phyloP scores from a whole-genome alignment of 305 asterid genomes.

The Fraxinus baroniana region DNA sequence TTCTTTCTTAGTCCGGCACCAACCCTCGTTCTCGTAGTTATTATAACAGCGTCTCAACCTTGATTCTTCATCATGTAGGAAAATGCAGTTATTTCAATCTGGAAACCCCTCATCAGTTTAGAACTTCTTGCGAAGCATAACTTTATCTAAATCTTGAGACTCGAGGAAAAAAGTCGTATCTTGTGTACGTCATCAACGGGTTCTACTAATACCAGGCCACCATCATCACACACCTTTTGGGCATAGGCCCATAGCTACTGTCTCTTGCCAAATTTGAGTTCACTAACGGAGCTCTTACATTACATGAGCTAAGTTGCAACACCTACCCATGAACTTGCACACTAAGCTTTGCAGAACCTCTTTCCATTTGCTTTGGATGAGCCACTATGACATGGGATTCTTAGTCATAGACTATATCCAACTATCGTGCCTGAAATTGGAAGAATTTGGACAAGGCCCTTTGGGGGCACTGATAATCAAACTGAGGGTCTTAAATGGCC shows the following conservation, averaged over 20 bases:
- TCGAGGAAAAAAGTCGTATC: constrained; percentile 15
- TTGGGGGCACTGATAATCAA: neutral
- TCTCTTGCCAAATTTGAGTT: constrained; percentile 36
- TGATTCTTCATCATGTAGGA: constrained; percentile 28
- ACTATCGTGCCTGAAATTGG: neutral
- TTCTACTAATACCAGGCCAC: constrained; percentile 3
- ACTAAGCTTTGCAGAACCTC: constrained; percentile 28
- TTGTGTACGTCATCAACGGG: neutral
- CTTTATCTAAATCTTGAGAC: constrained; percentile 27
- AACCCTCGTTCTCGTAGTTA: neutral
- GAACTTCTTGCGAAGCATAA: constrained; percentile 28
- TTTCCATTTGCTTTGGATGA: constrained; percentile 30
- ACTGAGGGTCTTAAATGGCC: neutral
- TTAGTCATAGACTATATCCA: constrained; percentile 6
- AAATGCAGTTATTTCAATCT: constrained; percentile 31
- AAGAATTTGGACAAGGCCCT: neutral
- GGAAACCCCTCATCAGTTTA: constrained; percentile 29
- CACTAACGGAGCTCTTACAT: constrained; percentile 25
- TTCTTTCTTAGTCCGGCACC: constrained; percentile 15
- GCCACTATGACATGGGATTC: neutral
- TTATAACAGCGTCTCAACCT: constrained; percentile 28
- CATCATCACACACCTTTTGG: constrained; percentile 14
- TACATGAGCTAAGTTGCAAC: constrained; percentile 31
- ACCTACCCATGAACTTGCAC: constrained; percentile 25
- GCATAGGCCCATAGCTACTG: constrained; percentile 27